Percentiles rank a stretch among this genome's conserved stretches.
Conservation (phyloP, 768 basidiomycete genomes). For the Chalciporus sphaerocephalus region DNA sequence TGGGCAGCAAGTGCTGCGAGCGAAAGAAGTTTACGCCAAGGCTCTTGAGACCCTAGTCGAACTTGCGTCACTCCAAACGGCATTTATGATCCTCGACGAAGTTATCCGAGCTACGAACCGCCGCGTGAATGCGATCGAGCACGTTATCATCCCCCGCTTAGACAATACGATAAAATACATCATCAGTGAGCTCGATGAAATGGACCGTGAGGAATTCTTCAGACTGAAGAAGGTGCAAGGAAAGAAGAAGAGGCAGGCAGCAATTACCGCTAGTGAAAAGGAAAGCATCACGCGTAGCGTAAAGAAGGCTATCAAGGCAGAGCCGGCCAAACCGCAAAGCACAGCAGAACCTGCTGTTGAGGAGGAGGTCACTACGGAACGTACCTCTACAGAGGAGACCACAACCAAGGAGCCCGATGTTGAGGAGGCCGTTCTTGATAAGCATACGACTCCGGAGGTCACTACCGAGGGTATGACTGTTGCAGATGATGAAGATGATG, state of each 20-base stretch:
- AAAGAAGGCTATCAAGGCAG: conserved; percentile 5
- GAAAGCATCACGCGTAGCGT: conserved; percentile 6
- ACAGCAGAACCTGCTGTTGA: conserved; percentile 3
- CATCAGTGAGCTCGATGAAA: conserved; percentile 94
- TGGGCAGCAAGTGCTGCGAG: conserved; percentile 90
- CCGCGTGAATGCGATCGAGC: conserved; percentile 97
- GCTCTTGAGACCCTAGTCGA: conserved; percentile 97
- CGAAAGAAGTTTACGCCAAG: conserved; percentile 97
- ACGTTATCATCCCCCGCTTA: conserved; percentile 90
- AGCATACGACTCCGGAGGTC: conserved; percentile 60
- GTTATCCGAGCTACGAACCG: conserved; percentile 99
- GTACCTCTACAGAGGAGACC: conserved; percentile 20
- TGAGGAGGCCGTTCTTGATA: no score
- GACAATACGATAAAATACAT: conserved; percentile 99
- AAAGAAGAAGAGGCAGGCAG: conserved; percentile 88
- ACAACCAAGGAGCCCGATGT: conserved; percentile 11
- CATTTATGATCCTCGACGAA: conserved; percentile 97
- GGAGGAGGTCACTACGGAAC: conserved; percentile 27
- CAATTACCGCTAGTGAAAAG: conserved; percentile 32
- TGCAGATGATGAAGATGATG: conserved; percentile 21
- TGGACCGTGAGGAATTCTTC: conserved; percentile 96
- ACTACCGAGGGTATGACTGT: conserved; percentile 66
- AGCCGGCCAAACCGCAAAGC: conserved; percentile 6
- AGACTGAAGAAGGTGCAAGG: conserved; percentile 95
- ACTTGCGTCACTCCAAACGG: conserved; percentile 93